These are phyloP conservation scores for Flaveria floridana DNA, from an alignment of 140 eudicot genomes.

Conservation along the genomic window DNA sequence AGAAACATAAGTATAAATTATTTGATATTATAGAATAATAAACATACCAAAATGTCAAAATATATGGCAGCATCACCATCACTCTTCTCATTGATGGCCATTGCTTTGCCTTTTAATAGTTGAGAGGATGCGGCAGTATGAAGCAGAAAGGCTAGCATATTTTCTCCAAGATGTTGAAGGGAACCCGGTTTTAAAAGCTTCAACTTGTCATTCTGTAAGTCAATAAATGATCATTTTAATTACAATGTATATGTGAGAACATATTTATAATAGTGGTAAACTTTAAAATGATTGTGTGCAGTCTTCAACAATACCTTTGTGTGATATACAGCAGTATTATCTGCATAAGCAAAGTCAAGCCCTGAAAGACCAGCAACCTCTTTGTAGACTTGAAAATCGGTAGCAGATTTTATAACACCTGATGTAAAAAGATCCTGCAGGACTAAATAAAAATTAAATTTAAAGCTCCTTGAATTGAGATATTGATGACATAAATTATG, in stretches of 20 bases:
- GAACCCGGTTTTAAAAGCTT: conserved; percentile 86
- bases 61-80: conserved; percentile 63
- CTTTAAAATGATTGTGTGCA: not conserved
- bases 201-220: conserved; percentile 82
- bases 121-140: conserved; percentile 66
- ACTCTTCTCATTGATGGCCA: conserved; percentile 36
- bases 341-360: conserved; percentile 88
- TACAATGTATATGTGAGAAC: not conserved
- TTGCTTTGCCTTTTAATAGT: conserved; percentile 48
- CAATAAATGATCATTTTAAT: not conserved
- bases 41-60: conserved; percentile 85
- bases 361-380: conserved; percentile 97
- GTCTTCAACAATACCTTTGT: conserved; percentile 59
- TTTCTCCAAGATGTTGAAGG: conserved; percentile 98
- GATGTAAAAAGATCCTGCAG: conserved; percentile 90
- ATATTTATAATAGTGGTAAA: not conserved
- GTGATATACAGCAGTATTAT: conserved; percentile 94
- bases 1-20: conserved; percentile 2
- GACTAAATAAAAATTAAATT: conserved; percentile 34
- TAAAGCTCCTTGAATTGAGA: conserved; percentile 22
- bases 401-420: conserved; percentile 87
- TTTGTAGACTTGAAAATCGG: conserved; percentile 92
- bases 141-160: conserved; percentile 89
- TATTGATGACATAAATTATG: not conserved
- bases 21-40: not conserved